phyloP scores from a whole-genome alignment of 2,329 filamentous ascomycete species.

The Aspergillus intermedius region DNA sequence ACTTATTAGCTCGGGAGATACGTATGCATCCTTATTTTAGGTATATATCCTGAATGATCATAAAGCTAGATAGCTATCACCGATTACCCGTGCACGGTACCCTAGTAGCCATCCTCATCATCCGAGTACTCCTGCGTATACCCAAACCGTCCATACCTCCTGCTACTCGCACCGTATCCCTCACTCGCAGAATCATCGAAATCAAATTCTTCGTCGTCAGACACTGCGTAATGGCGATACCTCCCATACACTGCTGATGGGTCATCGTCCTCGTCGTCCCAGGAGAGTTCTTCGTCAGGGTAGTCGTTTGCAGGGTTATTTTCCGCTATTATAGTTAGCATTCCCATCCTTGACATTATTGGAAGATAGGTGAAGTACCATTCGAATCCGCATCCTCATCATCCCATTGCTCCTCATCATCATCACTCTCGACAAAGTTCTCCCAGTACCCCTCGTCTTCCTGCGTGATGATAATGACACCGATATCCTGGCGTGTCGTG shows the following conservation, averaged over 20 bases:
- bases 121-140: conserved; percentile 23
- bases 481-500: conserved; percentile 29
- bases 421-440: conserved; percentile 48
- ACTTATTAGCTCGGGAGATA: too few relatives aligned
- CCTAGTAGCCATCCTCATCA: conserved; percentile 19
- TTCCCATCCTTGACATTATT: neutral
- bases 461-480: conserved; percentile 36
- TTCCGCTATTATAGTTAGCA: conserved; percentile 33
- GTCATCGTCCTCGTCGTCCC: conserved; percentile 41
- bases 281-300: conserved; percentile 44
- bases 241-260: conserved; percentile 31
- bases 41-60: too few relatives aligned
- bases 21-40: too few relatives aligned
- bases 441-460: conserved; percentile 52
- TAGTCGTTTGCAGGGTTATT: conserved; percentile 47
- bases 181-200: conserved; percentile 31
- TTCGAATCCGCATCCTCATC: conserved; percentile 60
- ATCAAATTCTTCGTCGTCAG: conserved; percentile 42
- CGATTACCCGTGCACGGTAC: neutral
- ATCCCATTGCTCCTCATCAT: conserved; percentile 49
- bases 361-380: conserved; percentile 26
- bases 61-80: neutral
- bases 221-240: conserved; percentile 34
- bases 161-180: conserved; percentile 13
- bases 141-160: conserved; percentile 10